Conservation (phyloP, 2,329 filamentous ascomycete species). For the Colletotrichum paranaense region DNA sequence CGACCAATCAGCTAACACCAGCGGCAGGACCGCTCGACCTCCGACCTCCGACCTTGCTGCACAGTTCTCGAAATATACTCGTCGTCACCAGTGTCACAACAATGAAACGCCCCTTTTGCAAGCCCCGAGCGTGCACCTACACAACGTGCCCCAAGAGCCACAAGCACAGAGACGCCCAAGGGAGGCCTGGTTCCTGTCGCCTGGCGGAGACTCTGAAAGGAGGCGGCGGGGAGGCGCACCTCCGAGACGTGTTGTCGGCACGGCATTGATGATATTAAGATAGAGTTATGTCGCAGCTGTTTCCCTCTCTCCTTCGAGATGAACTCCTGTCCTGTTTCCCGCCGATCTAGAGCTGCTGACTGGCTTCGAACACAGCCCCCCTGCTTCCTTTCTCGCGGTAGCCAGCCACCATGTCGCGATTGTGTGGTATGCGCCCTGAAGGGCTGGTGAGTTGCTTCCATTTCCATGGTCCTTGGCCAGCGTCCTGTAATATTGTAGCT, state of each 20-base stretch:
- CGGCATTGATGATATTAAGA: slow-evolving; percentile 32
- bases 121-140: slow-evolving; percentile 33
- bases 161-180: slow-evolving; percentile 28
- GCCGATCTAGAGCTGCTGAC: slow-evolving; percentile 23
- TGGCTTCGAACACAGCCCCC: slow-evolving; percentile 4
- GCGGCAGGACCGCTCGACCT: slow-evolving; percentile 25
- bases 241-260: slow-evolving; percentile 23
- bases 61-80: slow-evolving; percentile 32
- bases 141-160: slow-evolving; percentile 18
- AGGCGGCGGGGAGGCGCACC: slow-evolving; percentile 14
- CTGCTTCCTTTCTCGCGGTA: slow-evolving; percentile 16
- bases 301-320: slow-evolving; percentile 10
- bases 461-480: not conserved
- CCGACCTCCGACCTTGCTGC: slow-evolving; percentile 20
- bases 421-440: slow-evolving; percentile 35
- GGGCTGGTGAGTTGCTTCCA: slow-evolving; percentile 27
- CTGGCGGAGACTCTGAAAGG: not conserved
- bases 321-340: slow-evolving; percentile 30
- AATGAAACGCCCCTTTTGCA: slow-evolving; percentile 34
- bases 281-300: slow-evolving; percentile 32
- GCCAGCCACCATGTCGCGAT: slow-evolving; percentile 31
- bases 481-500: not conserved
- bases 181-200: not conserved
- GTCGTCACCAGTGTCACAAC: slow-evolving; percentile 33
- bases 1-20: slow-evolving; percentile 17